Percentiles rank a stretch among this genome's conserved stretches.
Evolutionary conservation across 139 green algal species (phyloP).

Genomic region (Microglena sp.): DNA sequence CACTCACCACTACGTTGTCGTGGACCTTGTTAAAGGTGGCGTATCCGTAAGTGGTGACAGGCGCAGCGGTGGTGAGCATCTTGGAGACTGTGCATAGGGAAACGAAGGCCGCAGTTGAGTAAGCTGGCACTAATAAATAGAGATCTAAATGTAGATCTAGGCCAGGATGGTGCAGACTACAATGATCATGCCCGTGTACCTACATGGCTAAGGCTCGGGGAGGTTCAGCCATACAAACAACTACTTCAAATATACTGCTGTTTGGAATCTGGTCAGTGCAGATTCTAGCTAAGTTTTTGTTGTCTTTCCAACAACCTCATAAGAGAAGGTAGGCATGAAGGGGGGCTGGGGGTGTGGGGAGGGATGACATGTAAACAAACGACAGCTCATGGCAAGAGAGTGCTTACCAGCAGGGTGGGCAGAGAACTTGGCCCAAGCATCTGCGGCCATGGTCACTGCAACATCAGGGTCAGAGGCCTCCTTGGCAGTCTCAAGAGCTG

Average conservation of each 20-base stretch:
- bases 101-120: background rate
- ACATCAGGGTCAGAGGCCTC: slow-evolving; percentile 20
- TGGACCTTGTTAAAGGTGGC: slow-evolving; percentile 13
- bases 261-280: background rate
- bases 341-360: too few species aligned
- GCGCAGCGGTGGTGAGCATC: slow-evolving; percentile 12
- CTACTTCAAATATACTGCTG: background rate
- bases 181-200: background rate
- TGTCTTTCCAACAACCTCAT: too few species aligned
- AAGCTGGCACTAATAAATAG: background rate
- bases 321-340: too few species aligned
- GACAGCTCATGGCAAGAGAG: background rate
- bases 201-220: background rate
- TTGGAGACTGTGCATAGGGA: slow-evolving; percentile 8
- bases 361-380: background rate
- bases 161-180: background rate
- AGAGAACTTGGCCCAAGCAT: slow-evolving; percentile 19
- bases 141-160: slow-evolving; percentile 1
- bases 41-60: background rate
- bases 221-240: background rate
- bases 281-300: too few species aligned
- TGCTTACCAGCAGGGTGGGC: slow-evolving; percentile 12
- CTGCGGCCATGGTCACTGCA: slow-evolving; percentile 8
- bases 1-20: slow-evolving; percentile 16
- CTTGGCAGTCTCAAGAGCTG: slow-evolving; percentile 13